Evolutionary conservation across 768 basidiomycete genomes (phyloP).

Genomic region (Amanita brunnescens): DNA sequence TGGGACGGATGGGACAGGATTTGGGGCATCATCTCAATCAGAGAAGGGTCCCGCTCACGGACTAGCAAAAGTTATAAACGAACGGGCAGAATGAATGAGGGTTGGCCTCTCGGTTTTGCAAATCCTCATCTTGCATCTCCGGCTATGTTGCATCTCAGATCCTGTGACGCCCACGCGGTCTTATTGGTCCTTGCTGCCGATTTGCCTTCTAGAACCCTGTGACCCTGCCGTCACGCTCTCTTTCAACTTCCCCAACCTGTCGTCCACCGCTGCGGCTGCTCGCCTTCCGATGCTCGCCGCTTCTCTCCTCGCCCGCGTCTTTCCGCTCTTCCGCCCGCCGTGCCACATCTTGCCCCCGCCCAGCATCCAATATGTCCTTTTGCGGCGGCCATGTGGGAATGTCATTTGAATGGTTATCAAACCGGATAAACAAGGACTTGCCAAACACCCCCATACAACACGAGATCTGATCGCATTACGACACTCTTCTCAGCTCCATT

Average conservation of each 20-base stretch:
- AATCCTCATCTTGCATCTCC: conserved; percentile 11
- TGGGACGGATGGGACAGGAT: conserved; percentile 14
- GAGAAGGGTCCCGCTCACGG: conserved; percentile 7
- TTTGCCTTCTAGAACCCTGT: conserved; percentile 21
- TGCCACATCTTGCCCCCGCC: conserved; percentile 6
- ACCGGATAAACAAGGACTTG: conserved; percentile 2
- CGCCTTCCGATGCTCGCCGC: conserved; percentile 11
- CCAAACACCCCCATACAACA: neutral
- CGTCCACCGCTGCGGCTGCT: conserved; percentile 14
- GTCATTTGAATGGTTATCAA: neutral
- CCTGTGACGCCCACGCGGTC: conserved; percentile 25
- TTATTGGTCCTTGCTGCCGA: conserved; percentile 15
- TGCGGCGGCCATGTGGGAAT: neutral
- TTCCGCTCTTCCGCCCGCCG: conserved; percentile 8
- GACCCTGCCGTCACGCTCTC: conserved; percentile 15
- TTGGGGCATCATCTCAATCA: conserved; percentile 17
- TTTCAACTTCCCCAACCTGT: conserved; percentile 13
- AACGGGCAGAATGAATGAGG: conserved; percentile 10
- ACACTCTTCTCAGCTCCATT: conserved; percentile 6
- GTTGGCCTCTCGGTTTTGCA: conserved; percentile 10
- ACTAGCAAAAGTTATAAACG: conserved; percentile 12
- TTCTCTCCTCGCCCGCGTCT: conserved; percentile 10
- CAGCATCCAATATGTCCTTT: neutral
- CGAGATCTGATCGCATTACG: conserved; percentile 10
- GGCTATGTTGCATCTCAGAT: conserved; percentile 23